A percentile compares a stretch with the other conserved stretches of the same genome.
These are phyloP conservation scores for Holtermannia corniformis DNA, from an alignment of 768 basidiomycete genomes.

Conservation along the genomic window DNA sequence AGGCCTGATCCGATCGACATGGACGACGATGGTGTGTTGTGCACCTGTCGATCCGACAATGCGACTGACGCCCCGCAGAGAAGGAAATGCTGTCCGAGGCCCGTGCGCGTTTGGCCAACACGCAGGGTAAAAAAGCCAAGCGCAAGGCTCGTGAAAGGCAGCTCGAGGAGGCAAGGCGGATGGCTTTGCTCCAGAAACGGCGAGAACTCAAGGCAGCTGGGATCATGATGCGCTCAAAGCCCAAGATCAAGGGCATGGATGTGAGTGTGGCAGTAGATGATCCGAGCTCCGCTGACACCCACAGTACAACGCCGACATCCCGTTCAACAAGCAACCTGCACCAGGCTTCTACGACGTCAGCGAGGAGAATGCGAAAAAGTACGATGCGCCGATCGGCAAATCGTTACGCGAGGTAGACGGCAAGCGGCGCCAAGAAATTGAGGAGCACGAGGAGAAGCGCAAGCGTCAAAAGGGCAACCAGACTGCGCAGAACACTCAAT, in stretches of 20 bases:
- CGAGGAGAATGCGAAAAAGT: slow-evolving; percentile 79
- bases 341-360: slow-evolving; percentile 94
- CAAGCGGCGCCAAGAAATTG: slow-evolving; percentile 87
- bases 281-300: not conserved
- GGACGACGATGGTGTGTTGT: slow-evolving; percentile 84
- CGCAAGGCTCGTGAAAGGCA: slow-evolving; percentile 96
- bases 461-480: slow-evolving; percentile 67
- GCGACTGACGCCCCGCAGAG: slow-evolving; percentile 47
- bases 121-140: slow-evolving; percentile 98
- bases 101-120: slow-evolving; percentile 93
- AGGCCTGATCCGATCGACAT: slow-evolving; percentile 99
- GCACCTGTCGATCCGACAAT: not conserved
- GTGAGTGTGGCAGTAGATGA: slow-evolving; percentile 46
- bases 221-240: slow-evolving; percentile 93
- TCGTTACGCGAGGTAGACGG: slow-evolving; percentile 85
- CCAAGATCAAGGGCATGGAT: slow-evolving; percentile 97
- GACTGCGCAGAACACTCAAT: slow-evolving; percentile 60
- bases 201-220: slow-evolving; percentile 95
- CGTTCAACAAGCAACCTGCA: slow-evolving; percentile 93
- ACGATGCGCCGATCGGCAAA: slow-evolving; percentile 80
- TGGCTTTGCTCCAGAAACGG: slow-evolving; percentile 95
- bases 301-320: slow-evolving; percentile 95
- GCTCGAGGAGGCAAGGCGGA: slow-evolving; percentile 83
- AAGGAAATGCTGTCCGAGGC: slow-evolving; percentile 99
- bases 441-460: slow-evolving; percentile 75